These are phyloP conservation scores for Parmelia sp. DNA, from an alignment of 495 filamentous ascomycete species.

Conservation along the genomic window DNA sequence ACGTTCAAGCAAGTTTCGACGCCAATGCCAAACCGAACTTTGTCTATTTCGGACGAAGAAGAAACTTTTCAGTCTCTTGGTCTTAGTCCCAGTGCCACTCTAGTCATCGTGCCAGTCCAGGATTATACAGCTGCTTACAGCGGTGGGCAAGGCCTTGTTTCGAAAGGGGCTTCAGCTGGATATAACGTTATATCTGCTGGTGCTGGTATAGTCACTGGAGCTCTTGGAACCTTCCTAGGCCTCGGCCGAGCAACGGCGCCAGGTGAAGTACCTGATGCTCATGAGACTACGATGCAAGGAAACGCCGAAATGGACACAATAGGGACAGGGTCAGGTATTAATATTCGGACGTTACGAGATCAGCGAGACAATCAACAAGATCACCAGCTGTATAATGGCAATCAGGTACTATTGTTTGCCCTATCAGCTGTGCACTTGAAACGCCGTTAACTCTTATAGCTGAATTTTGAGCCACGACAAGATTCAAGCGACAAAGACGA, in stretches of 20 bases:
- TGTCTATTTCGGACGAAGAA: slow-evolving; percentile 68
- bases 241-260: slow-evolving; percentile 34
- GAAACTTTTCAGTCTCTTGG: slow-evolving; percentile 58
- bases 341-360: slow-evolving; percentile 54
- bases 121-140: slow-evolving; percentile 58
- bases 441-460: slow-evolving; percentile 35
- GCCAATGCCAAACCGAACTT: slow-evolving; percentile 64
- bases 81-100: slow-evolving; percentile 68
- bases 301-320: slow-evolving; percentile 20
- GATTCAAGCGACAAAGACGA: slow-evolving; percentile 48
- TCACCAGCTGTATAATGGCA: slow-evolving; percentile 79
- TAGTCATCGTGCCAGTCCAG: slow-evolving; percentile 70
- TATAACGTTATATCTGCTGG: slow-evolving; percentile 32
- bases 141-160: slow-evolving; percentile 37
- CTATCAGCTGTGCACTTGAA: not conserved
- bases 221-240: slow-evolving; percentile 53
- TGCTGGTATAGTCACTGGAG: slow-evolving; percentile 41
- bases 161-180: slow-evolving; percentile 37
- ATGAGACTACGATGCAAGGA: not conserved
- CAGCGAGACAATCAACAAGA: slow-evolving; percentile 45
- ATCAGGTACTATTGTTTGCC: slow-evolving; percentile 55
- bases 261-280: slow-evolving; percentile 16
- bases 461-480: slow-evolving; percentile 67
- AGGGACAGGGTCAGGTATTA: slow-evolving; percentile 29
- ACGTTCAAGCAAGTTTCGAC: slow-evolving; percentile 79